Evolutionary conservation across 805 yeast species (phyloP).

Genomic region (Starmerella stellata): DNA sequence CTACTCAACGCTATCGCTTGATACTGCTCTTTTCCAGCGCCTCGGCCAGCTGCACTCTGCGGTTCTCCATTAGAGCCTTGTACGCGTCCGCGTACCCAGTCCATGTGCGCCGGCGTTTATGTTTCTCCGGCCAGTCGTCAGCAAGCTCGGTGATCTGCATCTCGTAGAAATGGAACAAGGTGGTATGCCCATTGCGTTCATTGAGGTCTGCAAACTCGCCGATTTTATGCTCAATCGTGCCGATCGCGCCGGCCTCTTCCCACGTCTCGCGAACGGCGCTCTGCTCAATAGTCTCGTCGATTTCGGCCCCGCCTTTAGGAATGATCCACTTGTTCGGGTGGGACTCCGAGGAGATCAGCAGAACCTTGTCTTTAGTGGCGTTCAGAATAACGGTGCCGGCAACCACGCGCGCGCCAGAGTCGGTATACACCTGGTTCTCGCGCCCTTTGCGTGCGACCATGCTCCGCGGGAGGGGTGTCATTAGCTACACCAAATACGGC

Average conservation of each 20-base stretch:
- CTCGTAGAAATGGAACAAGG: slow-evolving; percentile 82
- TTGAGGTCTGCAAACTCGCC: slow-evolving; percentile 51
- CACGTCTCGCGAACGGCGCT: slow-evolving; percentile 80
- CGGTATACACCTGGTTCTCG: slow-evolving; percentile 30
- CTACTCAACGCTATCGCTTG: too few species aligned
- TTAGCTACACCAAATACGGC: too few species aligned
- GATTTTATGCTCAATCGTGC: slow-evolving; percentile 36
- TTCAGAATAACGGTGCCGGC: slow-evolving; percentile 80
- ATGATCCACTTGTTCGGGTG: slow-evolving; percentile 61
- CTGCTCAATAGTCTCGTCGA: slow-evolving; percentile 41
- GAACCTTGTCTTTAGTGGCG: slow-evolving; percentile 37
- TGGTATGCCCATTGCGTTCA: slow-evolving; percentile 32
- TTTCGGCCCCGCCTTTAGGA: slow-evolving; percentile 92
- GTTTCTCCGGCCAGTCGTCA: slow-evolving; percentile 58
- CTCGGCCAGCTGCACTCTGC: slow-evolving; percentile 21
- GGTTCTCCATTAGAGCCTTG: slow-evolving; percentile 19
- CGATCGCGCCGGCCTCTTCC: slow-evolving; percentile 92
- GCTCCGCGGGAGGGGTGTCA: too few species aligned
- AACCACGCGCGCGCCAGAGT: slow-evolving; percentile 62
- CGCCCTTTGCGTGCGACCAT: slow-evolving; percentile 26
- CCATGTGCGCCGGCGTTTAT: slow-evolving; percentile 54
- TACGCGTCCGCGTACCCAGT: slow-evolving; percentile 26
- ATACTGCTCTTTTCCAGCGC: slow-evolving; percentile 17
- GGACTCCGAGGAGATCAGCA: slow-evolving; percentile 62
- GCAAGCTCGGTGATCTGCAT: slow-evolving; percentile 41